Evolutionary conservation across 2,329 filamentous ascomycete species (phyloP).

Genomic region (Alternaria solani): DNA sequence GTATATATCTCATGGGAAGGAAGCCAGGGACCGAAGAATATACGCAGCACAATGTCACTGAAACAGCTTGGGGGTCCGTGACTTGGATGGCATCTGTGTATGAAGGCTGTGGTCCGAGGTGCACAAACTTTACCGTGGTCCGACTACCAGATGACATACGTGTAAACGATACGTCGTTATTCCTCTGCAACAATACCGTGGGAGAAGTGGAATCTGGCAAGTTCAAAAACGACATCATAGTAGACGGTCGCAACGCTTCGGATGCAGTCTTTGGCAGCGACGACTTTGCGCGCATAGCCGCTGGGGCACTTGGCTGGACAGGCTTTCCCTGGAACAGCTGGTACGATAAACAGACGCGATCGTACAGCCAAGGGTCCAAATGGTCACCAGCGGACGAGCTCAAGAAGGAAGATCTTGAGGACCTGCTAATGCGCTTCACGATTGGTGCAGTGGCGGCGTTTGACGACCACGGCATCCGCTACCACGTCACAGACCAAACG

Average conservation of each 20-base stretch:
- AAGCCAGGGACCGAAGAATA: conserved; percentile 22
- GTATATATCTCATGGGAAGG: conserved; percentile 27
- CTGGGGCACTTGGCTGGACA: conserved; percentile 45
- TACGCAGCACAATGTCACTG: conserved; percentile 22
- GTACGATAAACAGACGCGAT: conserved; percentile 23
- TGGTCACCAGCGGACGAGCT: conserved; percentile 35
- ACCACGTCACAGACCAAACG: conserved; percentile 23
- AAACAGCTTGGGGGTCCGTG: conserved; percentile 28
- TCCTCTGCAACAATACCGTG: conserved; percentile 41
- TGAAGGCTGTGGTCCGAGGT: conserved; percentile 38
- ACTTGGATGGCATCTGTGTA: conserved; percentile 35
- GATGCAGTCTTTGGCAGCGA: conserved; percentile 37
- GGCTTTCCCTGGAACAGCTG: conserved; percentile 27
- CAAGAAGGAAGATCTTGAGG: conserved; percentile 20
- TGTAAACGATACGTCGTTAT: conserved; percentile 27
- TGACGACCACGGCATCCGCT: conserved; percentile 44
- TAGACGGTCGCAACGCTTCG: conserved; percentile 21
- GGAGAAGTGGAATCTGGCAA: conserved; percentile 13
- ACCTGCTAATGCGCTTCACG: conserved; percentile 39
- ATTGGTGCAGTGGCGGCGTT: conserved; percentile 45
- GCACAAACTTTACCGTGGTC: conserved; percentile 46
- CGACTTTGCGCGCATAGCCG: conserved; percentile 39
- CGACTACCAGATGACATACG: conserved; percentile 24
- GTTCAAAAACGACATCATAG: conserved; percentile 31
- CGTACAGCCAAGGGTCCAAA: conserved; percentile 34